Percentiles rank a stretch among this genome's conserved stretches.
phyloP scores from a whole-genome alignment of 352 stramenopile genomes.

The Globisporangium radiosum region DNA sequence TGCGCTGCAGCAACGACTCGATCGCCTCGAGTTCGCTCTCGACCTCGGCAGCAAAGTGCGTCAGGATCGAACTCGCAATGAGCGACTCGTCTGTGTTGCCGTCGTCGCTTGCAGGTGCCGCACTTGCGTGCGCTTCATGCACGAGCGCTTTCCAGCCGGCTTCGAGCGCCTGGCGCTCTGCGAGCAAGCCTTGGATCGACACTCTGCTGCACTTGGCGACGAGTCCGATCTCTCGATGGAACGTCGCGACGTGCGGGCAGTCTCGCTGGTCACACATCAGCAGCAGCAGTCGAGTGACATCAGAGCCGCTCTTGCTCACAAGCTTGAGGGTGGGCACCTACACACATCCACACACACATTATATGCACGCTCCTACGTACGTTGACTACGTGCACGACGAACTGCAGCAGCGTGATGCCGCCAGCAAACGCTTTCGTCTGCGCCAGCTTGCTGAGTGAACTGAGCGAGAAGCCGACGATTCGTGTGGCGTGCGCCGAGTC shows the following conservation, averaged over 20 bases:
- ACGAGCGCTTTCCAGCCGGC: conserved; percentile 46
- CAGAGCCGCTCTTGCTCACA: too few species aligned
- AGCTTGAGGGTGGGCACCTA: not conserved
- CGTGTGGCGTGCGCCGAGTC: conserved; percentile 1
- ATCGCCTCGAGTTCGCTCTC: conserved; percentile 49
- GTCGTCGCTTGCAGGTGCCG: not conserved
- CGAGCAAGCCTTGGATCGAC: conserved; percentile 43
- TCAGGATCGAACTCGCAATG: conserved; percentile 33
- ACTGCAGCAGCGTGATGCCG: conserved; percentile 71
- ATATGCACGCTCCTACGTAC: conserved; percentile 14
- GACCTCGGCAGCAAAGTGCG: conserved; percentile 51
- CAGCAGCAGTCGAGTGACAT: conserved; percentile 1
- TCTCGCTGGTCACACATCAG: conserved; percentile 32
- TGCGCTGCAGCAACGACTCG: conserved; percentile 31
- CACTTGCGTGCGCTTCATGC: conserved; percentile 35
- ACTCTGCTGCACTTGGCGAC: conserved; percentile 63
- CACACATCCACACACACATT: not conserved
- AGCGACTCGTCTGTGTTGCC: conserved; percentile 1
- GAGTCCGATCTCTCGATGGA: conserved; percentile 54
- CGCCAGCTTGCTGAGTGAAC: conserved; percentile 69
- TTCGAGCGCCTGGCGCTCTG: conserved; percentile 54
- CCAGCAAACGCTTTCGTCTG: conserved; percentile 78
- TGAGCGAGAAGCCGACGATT: conserved; percentile 63
- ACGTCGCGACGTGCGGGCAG: conserved; percentile 47
- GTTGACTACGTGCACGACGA: conserved; percentile 69